Conservation (phyloP, 495 filamentous ascomycete genomes). For the Alectoria sarmentosa region DNA sequence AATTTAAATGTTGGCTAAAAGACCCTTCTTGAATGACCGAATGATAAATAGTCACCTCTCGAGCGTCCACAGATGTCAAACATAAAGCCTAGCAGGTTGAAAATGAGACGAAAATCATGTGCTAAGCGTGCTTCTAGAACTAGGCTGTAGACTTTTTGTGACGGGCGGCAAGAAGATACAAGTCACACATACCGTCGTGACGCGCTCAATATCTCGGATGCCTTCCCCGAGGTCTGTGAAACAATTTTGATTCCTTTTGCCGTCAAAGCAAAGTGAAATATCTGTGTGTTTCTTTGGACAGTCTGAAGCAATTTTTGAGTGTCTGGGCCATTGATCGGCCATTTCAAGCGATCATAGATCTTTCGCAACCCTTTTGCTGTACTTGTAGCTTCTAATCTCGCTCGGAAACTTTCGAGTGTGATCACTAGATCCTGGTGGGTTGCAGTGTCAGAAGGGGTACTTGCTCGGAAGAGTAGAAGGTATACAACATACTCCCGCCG, state of each 20-base stretch:
- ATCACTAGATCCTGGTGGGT: neutral
- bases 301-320: neutral
- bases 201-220: neutral
- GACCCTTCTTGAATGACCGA: no score
- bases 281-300: conserved; percentile 1
- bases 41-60: no score
- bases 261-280: conserved; percentile 9
- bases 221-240: conserved; percentile 4
- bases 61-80: no score
- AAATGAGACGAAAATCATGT: no score
- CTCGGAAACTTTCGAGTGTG: neutral
- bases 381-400: neutral
- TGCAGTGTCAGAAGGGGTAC: neutral
- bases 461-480: no score
- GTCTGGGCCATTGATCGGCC: neutral
- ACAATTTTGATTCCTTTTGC: conserved; percentile 1
- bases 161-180: neutral
- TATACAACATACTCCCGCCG: neutral
- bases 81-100: no score
- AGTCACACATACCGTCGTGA: neutral
- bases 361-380: conserved; percentile 2
- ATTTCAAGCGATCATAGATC: neutral
- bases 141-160: neutral
- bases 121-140: no score
- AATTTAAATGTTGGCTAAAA: no score